Conservation (phyloP, 2,329 filamentous ascomycete genomes). For the Fusarium equiseti region DNA sequence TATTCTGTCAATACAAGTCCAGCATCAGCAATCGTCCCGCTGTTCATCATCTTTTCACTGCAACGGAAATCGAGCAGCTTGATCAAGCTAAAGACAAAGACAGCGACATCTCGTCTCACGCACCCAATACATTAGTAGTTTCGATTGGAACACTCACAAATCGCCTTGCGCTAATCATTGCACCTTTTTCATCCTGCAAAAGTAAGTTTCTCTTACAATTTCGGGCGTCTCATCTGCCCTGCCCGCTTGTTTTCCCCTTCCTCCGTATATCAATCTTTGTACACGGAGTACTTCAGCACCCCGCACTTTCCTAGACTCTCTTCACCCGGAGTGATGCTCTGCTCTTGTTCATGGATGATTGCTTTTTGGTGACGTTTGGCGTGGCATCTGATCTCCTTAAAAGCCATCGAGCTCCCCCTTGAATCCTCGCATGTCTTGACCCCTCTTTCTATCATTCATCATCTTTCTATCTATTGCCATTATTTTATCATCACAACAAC, state of each 20-base stretch:
- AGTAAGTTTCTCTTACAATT: slow-evolving; percentile 31
- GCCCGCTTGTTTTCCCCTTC: not conserved
- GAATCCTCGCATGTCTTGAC: slow-evolving; percentile 6
- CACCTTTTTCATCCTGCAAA: slow-evolving; percentile 22
- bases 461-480: slow-evolving; percentile 21
- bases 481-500: slow-evolving; percentile 14
- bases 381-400: slow-evolving; percentile 41
- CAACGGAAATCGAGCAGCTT: slow-evolving; percentile 6
- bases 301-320: slow-evolving; percentile 31
- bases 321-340: slow-evolving; percentile 1
- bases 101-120: slow-evolving; percentile 1
- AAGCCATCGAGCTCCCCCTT: slow-evolving; percentile 38
- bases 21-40: not conserved
- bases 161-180: slow-evolving; percentile 4
- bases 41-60: slow-evolving; percentile 1
- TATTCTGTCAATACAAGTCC: not conserved
- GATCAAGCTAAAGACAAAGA: slow-evolving; percentile 13
- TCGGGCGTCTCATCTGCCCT: not conserved
- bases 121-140: slow-evolving; percentile 8
- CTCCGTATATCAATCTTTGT: slow-evolving; percentile 30
- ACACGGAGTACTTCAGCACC: slow-evolving; percentile 42
- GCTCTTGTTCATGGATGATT: slow-evolving; percentile 24
- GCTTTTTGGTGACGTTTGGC: slow-evolving; percentile 43
- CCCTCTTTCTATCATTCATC: slow-evolving; percentile 42
- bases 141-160: slow-evolving; percentile 1